phyloP scores from a whole-genome alignment of 345 rosid species.

The Melaleuca quinquenervia region DNA sequence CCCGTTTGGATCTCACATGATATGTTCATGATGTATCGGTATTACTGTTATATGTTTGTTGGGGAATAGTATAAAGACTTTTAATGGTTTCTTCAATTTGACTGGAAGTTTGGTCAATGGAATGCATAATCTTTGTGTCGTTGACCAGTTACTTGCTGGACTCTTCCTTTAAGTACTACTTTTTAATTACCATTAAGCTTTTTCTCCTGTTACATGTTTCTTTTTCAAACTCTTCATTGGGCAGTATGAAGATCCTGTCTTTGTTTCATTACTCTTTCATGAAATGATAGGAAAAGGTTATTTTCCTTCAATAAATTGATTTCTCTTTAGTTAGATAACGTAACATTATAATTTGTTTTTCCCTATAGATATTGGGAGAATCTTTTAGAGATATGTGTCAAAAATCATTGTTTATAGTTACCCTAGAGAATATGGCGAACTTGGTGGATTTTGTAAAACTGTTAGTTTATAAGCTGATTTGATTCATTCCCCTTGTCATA shows the following conservation, averaged over 20 bases:
- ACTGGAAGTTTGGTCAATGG: not conserved
- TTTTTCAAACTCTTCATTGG: not conserved
- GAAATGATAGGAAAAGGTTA: not conserved
- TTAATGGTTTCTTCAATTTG: not conserved
- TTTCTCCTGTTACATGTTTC: not conserved
- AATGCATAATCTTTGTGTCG: not conserved
- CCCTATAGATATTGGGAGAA: constrained; percentile 65
- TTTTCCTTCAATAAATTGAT: not conserved
- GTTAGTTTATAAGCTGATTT: not conserved
- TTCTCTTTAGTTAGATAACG: constrained; percentile 1
- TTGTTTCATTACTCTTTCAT: not conserved
- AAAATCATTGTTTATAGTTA: not conserved
- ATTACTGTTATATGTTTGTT: not conserved
- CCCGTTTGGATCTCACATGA: not conserved
- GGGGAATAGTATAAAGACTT: not conserved
- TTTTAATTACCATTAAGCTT: not conserved
- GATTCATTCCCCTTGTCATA: not conserved
- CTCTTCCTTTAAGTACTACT: not conserved
- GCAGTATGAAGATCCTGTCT: not conserved
- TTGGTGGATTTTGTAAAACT: not conserved
- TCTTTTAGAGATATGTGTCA: constrained; percentile 54
- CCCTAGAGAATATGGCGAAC: not conserved
- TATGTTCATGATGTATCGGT: not conserved
- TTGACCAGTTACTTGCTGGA: not conserved
- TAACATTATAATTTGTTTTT: not conserved